Evolutionary conservation across 768 basidiomycete species (phyloP).

Genomic region (Pulveroboletus frians): DNA sequence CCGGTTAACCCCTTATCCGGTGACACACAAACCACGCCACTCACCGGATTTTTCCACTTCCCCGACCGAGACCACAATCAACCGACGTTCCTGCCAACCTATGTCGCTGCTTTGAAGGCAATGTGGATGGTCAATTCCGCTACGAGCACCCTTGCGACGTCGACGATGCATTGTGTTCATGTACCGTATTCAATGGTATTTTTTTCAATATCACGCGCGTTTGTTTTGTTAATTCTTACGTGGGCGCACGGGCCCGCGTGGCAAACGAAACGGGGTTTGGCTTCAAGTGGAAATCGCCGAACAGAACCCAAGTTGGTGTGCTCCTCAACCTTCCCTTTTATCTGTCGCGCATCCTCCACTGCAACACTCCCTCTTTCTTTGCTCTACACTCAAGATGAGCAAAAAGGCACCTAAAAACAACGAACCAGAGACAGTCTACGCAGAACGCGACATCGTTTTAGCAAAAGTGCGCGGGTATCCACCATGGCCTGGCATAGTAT

Average conservation of each 20-base stretch:
- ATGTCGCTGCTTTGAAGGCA: conserved; percentile 10
- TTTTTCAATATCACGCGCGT: conserved; percentile 28
- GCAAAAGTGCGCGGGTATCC: conserved; percentile 93
- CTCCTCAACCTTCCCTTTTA: conserved; percentile 39
- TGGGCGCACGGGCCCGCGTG: conserved; percentile 37
- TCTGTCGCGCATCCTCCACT: conserved; percentile 30
- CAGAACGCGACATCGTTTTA: conserved; percentile 78
- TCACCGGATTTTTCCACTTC: conserved; percentile 11
- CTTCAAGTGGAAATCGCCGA: conserved; percentile 38
- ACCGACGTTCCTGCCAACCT: background rate
- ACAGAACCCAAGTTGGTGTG: conserved; percentile 36
- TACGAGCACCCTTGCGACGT: conserved; percentile 18
- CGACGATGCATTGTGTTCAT: conserved; percentile 23
- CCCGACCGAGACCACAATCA: background rate
- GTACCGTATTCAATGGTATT: conserved; percentile 29
- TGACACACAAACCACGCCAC: conserved; percentile 30
- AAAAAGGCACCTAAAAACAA: conserved; percentile 47
- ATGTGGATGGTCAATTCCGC: conserved; percentile 10
- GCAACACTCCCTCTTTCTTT: conserved; percentile 15
- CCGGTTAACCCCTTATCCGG: conserved; percentile 26
- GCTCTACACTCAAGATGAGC: conserved; percentile 32
- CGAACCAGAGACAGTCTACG: conserved; percentile 48
- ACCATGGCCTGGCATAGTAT: conserved; percentile 91
- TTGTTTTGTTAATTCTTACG: conserved; percentile 35
- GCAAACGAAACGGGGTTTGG: conserved; percentile 36